A percentile compares a stretch with the other conserved stretches of the same genome.
phyloP scores from a whole-genome alignment of 805 yeast species.

The Cyberlindnera sargentensis region DNA sequence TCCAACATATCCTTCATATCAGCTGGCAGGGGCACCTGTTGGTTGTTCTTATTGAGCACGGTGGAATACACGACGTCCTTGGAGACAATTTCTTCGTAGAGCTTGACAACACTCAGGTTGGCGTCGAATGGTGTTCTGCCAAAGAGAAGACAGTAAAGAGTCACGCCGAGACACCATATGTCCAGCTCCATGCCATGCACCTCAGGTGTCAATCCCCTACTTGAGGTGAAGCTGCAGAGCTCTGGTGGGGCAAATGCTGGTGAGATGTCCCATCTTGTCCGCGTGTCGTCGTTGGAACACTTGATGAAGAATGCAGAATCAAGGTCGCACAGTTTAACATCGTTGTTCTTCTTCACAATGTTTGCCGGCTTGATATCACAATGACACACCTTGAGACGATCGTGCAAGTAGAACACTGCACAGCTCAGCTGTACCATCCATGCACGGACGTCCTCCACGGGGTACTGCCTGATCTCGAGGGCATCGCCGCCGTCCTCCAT shows the following conservation, averaged over 20 bases:
- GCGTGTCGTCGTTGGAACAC: neutral
- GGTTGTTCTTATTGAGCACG: neutral
- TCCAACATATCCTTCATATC: neutral
- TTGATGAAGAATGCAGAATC: constrained; percentile 1
- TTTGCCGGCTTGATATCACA: constrained; percentile 11
- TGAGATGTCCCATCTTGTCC: constrained; percentile 1
- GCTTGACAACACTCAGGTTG: neutral
- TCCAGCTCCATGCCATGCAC: constrained; percentile 5
- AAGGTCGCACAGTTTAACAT: constrained; percentile 6
- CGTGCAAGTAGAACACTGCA: constrained; percentile 1
- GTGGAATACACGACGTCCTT: neutral
- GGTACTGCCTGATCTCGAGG: constrained; percentile 1
- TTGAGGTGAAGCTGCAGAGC: constrained; percentile 2
- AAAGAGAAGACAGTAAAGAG: constrained; percentile 3
- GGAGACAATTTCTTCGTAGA: neutral
- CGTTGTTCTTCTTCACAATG: constrained; percentile 1
- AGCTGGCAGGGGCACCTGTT: neutral
- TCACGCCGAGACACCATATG: constrained; percentile 8
- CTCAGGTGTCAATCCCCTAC: neutral
- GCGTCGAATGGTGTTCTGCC: constrained; percentile 6
- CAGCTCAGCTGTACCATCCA: constrained; percentile 4
- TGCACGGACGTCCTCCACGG: neutral
- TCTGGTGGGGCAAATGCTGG: constrained; percentile 13
- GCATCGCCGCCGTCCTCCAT: constrained; percentile 9
- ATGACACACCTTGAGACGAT: constrained; percentile 1